Evolutionary conservation across 805 yeast species (phyloP).

Genomic region (Teunomyces barrocoloradensis): DNA sequence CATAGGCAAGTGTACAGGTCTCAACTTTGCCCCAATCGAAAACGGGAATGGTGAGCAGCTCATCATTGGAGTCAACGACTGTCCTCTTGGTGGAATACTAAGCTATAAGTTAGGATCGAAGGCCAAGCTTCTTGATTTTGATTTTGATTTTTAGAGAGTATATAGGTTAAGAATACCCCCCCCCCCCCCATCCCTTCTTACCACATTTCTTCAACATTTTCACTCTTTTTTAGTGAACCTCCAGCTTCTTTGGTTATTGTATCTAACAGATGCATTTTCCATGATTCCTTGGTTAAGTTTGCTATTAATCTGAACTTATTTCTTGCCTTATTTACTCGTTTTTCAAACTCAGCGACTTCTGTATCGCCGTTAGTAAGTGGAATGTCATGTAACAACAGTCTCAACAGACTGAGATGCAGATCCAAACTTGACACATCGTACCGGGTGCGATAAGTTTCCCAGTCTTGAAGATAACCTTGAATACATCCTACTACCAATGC

Average conservation of each 20-base stretch:
- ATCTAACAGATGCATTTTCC: constrained; percentile 31
- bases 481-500: constrained; percentile 70
- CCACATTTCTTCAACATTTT: constrained; percentile 44
- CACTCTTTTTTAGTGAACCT: constrained; percentile 35
- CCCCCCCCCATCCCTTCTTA: constrained; percentile 10
- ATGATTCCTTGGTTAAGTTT: constrained; percentile 25
- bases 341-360: constrained; percentile 56
- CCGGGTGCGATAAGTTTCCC: constrained; percentile 22
- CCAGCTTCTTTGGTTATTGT: constrained; percentile 34
- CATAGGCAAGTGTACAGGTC: constrained; percentile 59
- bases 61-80: constrained; percentile 54
- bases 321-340: constrained; percentile 49
- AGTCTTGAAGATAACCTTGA: constrained; percentile 44
- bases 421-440: constrained; percentile 18
- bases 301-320: constrained; percentile 60
- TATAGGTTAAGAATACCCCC: not conserved
- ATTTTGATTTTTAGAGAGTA: constrained; percentile 25
- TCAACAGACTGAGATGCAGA: constrained; percentile 28
- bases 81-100: constrained; percentile 55
- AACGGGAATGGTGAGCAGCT: constrained; percentile 46
- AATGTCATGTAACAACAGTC: constrained; percentile 17
- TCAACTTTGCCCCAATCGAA: constrained; percentile 44
- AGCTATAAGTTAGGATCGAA: constrained; percentile 42
- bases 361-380: constrained; percentile 45
- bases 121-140: constrained; percentile 39